Base-by-base conservation (phyloP, 1,284 basidiomycete genomes). In the Fomitopsis pinicola region DNA sequence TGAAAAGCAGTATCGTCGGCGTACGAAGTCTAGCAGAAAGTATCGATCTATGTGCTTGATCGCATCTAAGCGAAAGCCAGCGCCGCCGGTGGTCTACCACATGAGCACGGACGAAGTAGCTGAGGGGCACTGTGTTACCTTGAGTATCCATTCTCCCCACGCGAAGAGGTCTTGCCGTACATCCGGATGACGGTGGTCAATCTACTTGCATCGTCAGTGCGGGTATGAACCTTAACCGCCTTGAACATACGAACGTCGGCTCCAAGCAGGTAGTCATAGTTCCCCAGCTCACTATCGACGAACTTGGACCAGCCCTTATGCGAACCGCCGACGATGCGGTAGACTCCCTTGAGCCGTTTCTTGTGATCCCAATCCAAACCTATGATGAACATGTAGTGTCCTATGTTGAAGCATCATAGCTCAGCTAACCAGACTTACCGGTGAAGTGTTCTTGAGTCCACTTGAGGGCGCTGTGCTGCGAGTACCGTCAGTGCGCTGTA, bases 351-450 rank as follows among this genome's bases (percentile, higher is more conserved):
- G 14, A 82, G 85, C 64, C 80, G 82, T 17, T 84, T 83, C 61
- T 82, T 81, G 19, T 89, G 82, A 72, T 98, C 95, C 82, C 87
- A 97, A 71, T 98, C 96, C 15, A 97, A 79, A 7, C 95, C 95
- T 82, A 69, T 28, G 1, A 53, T n/a, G 5, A 7, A 12, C 28
- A 52, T 9, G 30, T 33, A 8, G 30, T 33, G 30, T 4, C 28
- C 40, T 1, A 26, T 14, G 8, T 33, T 9, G 46, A 10, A 28
- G 38, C 17, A n/a, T 33, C 12, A 42, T 17, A 53, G 44, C 42
- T 19, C 2, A 57, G 35, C 52, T 4, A 9, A n/a, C 7, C 28
- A 52, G 44, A 71, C 73, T 33, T 65, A 89, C 91, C 91, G 55
- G 87, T 85, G 68, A 92, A 92, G 67, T 92, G 89, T 55, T 85